These are phyloP conservation scores for Punctularia strigosozonata DNA, from an alignment of 768 basidiomycete genomes.

Conservation along the genomic window DNA sequence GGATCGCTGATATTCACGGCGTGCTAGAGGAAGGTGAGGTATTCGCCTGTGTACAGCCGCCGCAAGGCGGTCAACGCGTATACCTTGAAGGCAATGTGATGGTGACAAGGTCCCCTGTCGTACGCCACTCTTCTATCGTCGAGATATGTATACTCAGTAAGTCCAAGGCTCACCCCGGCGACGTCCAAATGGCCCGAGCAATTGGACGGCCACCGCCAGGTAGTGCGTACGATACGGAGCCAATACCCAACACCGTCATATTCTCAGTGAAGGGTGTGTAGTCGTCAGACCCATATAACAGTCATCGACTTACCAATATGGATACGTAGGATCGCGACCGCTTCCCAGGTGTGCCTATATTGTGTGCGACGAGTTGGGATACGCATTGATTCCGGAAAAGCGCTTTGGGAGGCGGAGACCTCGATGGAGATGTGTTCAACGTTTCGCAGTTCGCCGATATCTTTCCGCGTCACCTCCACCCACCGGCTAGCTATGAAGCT, in stretches of 20 bases:
- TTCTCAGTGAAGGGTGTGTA: slow-evolving; percentile 45
- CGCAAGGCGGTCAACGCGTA: slow-evolving; percentile 19
- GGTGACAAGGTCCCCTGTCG: slow-evolving; percentile 54
- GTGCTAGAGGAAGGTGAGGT: slow-evolving; percentile 43
- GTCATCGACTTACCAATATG: neutral
- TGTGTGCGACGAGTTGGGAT: no score
- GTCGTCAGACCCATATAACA: neutral
- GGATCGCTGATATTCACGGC: slow-evolving; percentile 54
- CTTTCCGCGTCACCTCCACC: slow-evolving; percentile 12
- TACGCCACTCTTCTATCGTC: no score
- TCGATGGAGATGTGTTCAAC: slow-evolving; percentile 56
- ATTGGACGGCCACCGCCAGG: slow-evolving; percentile 46
- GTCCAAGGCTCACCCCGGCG: no score
- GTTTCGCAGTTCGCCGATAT: slow-evolving; percentile 18
- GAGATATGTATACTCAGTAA: no score
- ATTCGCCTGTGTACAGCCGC: slow-evolving; percentile 44
- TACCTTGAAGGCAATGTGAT: slow-evolving; percentile 45
- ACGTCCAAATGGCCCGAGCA: slow-evolving; percentile 46
- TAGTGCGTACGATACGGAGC: slow-evolving; percentile 40
- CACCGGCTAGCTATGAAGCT: slow-evolving; percentile 38
- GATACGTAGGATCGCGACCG: slow-evolving; percentile 37
- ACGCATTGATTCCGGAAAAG: no score
- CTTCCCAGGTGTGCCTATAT: no score
- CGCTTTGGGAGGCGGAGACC: slow-evolving; percentile 58
- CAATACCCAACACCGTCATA: slow-evolving; percentile 49